phyloP scores from a whole-genome alignment of 768 basidiomycete genomes.

The Mycena alexandri region DNA sequence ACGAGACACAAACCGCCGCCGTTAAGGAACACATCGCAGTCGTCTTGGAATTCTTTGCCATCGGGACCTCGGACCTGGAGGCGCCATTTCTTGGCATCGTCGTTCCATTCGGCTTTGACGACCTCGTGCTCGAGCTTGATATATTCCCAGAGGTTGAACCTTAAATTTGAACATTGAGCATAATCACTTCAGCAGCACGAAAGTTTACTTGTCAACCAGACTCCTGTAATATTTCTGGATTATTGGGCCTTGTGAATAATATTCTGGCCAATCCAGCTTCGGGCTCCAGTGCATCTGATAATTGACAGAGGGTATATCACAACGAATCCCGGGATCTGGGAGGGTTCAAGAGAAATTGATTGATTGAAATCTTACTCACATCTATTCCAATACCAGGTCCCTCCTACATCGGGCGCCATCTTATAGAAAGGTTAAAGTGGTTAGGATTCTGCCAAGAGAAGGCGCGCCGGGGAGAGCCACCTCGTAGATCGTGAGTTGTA shows the following conservation, averaged over 20 bases:
- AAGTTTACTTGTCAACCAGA: constrained; percentile 55
- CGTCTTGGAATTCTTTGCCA: constrained; percentile 39
- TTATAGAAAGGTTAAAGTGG: constrained; percentile 30
- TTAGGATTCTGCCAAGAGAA: too few relatives aligned
- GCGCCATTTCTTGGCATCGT: constrained; percentile 55
- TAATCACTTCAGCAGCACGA: not conserved
- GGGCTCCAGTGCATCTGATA: constrained; percentile 44
- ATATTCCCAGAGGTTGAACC: constrained; percentile 52
- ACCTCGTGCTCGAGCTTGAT: constrained; percentile 60
- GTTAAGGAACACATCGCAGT: constrained; percentile 43
- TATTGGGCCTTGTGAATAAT: constrained; percentile 60
- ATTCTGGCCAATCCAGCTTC: constrained; percentile 60
- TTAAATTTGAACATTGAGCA: constrained; percentile 10
- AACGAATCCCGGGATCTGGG: constrained; percentile 53
- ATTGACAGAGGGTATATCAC: constrained; percentile 58
- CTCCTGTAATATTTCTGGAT: constrained; percentile 59
- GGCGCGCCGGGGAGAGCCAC: too few relatives aligned
- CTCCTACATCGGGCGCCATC: constrained; percentile 59
- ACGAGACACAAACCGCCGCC: constrained; percentile 36
- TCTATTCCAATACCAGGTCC: constrained; percentile 61
- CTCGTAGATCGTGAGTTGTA: constrained; percentile 58
- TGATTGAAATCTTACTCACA: constrained; percentile 20
- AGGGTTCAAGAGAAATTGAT: not conserved
- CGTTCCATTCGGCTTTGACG: constrained; percentile 55
- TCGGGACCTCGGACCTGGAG: constrained; percentile 50